Percentiles rank a stretch among this genome's conserved stretches.
Evolutionary conservation across 768 basidiomycete genomes (phyloP).

Genomic region (Tephrocybe sp.): DNA sequence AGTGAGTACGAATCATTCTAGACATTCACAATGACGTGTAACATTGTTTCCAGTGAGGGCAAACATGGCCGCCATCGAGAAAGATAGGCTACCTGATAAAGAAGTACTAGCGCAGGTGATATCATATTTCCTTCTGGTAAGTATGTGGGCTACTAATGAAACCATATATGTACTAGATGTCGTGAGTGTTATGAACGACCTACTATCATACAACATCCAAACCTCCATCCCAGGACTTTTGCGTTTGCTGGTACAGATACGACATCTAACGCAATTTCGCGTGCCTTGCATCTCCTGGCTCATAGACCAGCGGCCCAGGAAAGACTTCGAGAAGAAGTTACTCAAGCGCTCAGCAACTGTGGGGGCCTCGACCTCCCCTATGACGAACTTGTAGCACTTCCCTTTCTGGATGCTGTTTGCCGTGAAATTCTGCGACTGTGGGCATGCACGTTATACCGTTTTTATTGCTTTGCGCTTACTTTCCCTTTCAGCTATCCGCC

Average conservation of each 20-base stretch:
- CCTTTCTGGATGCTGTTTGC: conserved; percentile 36
- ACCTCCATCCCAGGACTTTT: conserved; percentile 18
- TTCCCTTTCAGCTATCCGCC: conserved; percentile 15
- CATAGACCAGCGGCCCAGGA: conserved; percentile 29
- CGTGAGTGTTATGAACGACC: conserved; percentile 6
- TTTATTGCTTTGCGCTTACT: not conserved
- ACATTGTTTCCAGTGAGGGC: conserved; percentile 26
- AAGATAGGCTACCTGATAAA: conserved; percentile 30
- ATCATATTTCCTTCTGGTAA: not conserved
- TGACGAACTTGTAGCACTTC: conserved; percentile 35
- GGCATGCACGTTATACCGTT: conserved; percentile 5
- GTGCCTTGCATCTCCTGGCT: conserved; percentile 35
- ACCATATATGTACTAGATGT: too few relatives aligned
- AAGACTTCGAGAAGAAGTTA: conserved; percentile 36
- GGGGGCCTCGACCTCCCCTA: conserved; percentile 34
- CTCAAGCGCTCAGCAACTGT: conserved; percentile 18
- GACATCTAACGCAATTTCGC: conserved; percentile 39
- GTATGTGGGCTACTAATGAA: not conserved
- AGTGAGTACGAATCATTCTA: conserved; percentile 14
- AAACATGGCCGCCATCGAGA: conserved; percentile 29
- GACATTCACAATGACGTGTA: not conserved
- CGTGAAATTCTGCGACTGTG: conserved; percentile 41
- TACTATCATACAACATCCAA: not conserved
- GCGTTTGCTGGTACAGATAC: conserved; percentile 43
- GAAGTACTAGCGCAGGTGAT: conserved; percentile 37